These are phyloP conservation scores for Neonectria coccinea DNA, from an alignment of 2,329 filamentous ascomycete species.

Conservation along the genomic window DNA sequence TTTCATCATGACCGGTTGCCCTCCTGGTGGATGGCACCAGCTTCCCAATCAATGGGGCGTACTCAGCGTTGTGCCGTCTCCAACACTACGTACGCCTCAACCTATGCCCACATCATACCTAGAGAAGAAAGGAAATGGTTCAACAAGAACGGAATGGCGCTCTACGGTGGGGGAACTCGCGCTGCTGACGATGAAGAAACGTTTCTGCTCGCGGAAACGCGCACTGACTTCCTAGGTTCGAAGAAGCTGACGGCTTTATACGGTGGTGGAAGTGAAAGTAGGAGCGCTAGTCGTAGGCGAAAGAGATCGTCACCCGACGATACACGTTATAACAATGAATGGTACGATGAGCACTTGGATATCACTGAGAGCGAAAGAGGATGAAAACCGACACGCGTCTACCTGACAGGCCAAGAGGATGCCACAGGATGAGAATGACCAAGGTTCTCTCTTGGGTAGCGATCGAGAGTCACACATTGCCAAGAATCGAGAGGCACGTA, in stretches of 20 bases:
- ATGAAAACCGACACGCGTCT: too few relatives aligned
- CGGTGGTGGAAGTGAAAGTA: slow-evolving; percentile 13
- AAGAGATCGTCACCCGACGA: not conserved
- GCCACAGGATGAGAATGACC: too few relatives aligned
- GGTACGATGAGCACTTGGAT: too few relatives aligned
- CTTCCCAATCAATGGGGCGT: not conserved
- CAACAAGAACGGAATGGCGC: slow-evolving; percentile 35
- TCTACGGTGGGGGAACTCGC: slow-evolving; percentile 11
- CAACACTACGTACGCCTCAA: slow-evolving; percentile 38
- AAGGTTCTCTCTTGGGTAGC: too few relatives aligned
- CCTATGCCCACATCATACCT: slow-evolving; percentile 33
- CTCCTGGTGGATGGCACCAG: slow-evolving; percentile 24
- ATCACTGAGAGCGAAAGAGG: too few relatives aligned
- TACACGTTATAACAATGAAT: too few relatives aligned
- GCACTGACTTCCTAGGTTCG: slow-evolving; percentile 4
- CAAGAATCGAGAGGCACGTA: too few relatives aligned
- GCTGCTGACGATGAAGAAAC: not conserved
- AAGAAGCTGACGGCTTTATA: slow-evolving; percentile 1
- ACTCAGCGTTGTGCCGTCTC: slow-evolving; percentile 32
- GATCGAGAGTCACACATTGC: too few relatives aligned
- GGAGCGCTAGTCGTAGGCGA: slow-evolving; percentile 11
- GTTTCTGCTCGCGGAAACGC: not conserved
- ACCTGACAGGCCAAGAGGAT: too few relatives aligned
- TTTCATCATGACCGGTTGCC: slow-evolving; percentile 36
- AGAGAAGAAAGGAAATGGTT: slow-evolving; percentile 37